Base-by-base conservation (phyloP, 306 rosid genomes). In the Cucumis cinereus region DNA sequence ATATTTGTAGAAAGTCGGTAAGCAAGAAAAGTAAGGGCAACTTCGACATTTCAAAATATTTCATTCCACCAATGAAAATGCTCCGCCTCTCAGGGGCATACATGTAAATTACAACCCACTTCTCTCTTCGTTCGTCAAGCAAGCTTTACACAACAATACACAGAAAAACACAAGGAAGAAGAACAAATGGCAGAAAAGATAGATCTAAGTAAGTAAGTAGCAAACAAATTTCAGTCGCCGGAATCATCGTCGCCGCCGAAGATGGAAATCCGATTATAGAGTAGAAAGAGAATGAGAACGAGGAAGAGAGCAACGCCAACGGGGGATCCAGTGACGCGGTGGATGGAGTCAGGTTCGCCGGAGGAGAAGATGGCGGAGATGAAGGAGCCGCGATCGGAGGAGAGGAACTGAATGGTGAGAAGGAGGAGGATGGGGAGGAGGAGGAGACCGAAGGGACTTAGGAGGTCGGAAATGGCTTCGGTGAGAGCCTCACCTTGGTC, bases 401-500 rank as follows among this genome's bases (percentile, higher is more conserved):
- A 94, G 81, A 94, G 96, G 76, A 92, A 88, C 80, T 94, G 99
- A 17, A 92, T 94, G 24, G 82, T 73, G 80, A 94, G 92, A 10
- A 94, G 97, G 83, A 94, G 99, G 12, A 88, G 6, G 19, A 94
- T 82, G 38, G 97, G 97, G 23, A 94, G 90, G 28, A 94, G 92
- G 52, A 94, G 95, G 2, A 92, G 90, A 5, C 97, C 97, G 0
- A 94, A 15, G 0, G 97, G 97, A 70, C 93, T 94, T 0, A 94
- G 81, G 0, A 94, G 91, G 76, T 90, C 96, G 3, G 97, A 83
- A 4, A 94, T 75, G 4, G 86, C 92, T 40, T 84, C 95, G 3
- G 93, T 92, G 36, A 92, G 55, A 79, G 95, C 97, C 63, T 88
- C 93, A 0, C 93, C 97, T 36, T 85, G 89, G 59, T 94, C 99